Conservation (phyloP, 305 asterid species). For the Galium porrigens region DNA sequence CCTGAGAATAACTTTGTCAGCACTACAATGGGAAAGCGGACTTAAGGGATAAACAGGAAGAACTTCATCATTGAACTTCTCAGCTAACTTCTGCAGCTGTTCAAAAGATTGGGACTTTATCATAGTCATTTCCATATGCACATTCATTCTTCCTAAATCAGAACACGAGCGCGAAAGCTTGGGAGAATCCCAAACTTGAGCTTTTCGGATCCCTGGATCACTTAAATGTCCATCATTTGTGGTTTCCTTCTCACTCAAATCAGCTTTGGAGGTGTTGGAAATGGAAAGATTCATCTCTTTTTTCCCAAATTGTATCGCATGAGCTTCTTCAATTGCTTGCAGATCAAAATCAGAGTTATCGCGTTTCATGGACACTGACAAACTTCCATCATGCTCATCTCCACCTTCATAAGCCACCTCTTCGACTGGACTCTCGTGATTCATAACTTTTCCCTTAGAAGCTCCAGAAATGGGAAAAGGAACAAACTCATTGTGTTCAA, state of each 20-base stretch:
- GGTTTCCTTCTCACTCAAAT: constrained; percentile 16
- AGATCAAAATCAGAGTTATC: constrained; percentile 36
- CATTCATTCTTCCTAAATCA: constrained; percentile 31
- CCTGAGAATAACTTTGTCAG: constrained; percentile 63
- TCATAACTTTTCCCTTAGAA: constrained; percentile 41
- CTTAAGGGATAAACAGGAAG: constrained; percentile 22
- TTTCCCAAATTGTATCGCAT: constrained; percentile 15
- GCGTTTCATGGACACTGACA: constrained; percentile 24
- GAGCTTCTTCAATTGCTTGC: constrained; percentile 25
- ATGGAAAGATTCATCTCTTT: constrained; percentile 11
- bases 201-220: constrained; percentile 45
- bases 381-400: constrained; percentile 40
- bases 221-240: constrained; percentile 35
- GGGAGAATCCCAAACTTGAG: constrained; percentile 37
- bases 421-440: constrained; percentile 32
- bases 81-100: constrained; percentile 36
- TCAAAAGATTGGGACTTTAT: constrained; percentile 36
- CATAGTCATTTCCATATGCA: constrained; percentile 19
- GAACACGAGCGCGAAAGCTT: constrained; percentile 56
- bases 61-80: constrained; percentile 20
- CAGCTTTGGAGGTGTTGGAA: constrained; percentile 13
- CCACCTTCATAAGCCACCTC: constrained; percentile 50
- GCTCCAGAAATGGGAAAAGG: constrained; percentile 24
- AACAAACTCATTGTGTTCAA: constrained; percentile 27
- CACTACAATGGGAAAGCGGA: constrained; percentile 42